phyloP scores from a whole-genome alignment of 1,284 basidiomycete genomes.

The Cutaneotrichosporon cavernicola region DNA sequence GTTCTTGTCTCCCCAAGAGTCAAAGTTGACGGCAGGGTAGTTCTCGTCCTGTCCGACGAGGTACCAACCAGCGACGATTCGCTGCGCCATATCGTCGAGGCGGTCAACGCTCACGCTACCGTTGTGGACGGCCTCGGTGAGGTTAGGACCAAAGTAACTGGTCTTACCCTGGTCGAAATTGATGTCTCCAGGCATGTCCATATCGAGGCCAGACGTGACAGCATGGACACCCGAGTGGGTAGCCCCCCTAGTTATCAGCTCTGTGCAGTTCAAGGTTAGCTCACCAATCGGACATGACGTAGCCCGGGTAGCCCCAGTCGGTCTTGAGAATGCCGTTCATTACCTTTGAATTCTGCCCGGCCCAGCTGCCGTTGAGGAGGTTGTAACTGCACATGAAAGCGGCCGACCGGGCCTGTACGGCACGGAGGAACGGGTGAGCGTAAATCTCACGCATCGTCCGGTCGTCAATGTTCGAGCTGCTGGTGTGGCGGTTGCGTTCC shows the following conservation, averaged over 20 bases:
- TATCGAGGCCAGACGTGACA: slow-evolving; percentile 29
- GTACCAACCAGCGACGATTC: slow-evolving; percentile 38
- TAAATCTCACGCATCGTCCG: slow-evolving; percentile 34
- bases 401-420: slow-evolving; percentile 67
- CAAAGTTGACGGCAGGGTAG: slow-evolving; percentile 27
- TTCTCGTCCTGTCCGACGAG: slow-evolving; percentile 37
- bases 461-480: slow-evolving; percentile 30
- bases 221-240: slow-evolving; percentile 20
- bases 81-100: slow-evolving; percentile 40
- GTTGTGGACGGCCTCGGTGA: slow-evolving; percentile 32
- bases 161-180: slow-evolving; percentile 22
- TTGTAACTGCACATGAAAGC: slow-evolving; percentile 74
- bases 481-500: slow-evolving; percentile 30
- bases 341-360: slow-evolving; percentile 63
- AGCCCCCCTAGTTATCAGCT: slow-evolving; percentile 41
- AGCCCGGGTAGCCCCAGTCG: slow-evolving; percentile 63
- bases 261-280: slow-evolving; percentile 24
- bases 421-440: slow-evolving; percentile 59
- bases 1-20: slow-evolving; percentile 50
- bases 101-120: slow-evolving; percentile 30
- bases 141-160: slow-evolving; percentile 21
- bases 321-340: slow-evolving; percentile 70
- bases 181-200: slow-evolving; percentile 57
- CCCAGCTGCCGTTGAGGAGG: slow-evolving; percentile 62
- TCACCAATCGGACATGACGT: slow-evolving; percentile 16